A percentile compares a stretch with the other conserved stretches of the same genome.
Evolutionary conservation across 345 rosid genomes (phyloP).

Genomic region (Adansonia digitata): DNA sequence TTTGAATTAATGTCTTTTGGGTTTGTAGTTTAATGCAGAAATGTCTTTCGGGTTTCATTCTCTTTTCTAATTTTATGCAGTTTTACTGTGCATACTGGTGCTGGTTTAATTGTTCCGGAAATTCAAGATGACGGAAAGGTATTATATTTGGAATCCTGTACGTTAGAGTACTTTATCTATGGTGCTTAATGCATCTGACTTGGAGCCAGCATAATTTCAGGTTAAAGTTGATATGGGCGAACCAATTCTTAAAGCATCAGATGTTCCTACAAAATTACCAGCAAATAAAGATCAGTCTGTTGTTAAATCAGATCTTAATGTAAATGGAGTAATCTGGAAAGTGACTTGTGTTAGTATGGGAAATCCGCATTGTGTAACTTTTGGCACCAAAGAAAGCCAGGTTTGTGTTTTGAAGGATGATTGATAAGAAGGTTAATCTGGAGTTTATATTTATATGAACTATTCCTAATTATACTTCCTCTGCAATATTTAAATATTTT

Average conservation of each 20-base stretch:
- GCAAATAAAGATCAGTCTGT: conserved; percentile 60
- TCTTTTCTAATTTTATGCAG: conserved; percentile 28
- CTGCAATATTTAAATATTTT: not conserved
- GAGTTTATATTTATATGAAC: not conserved
- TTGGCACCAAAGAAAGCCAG: conserved; percentile 58
- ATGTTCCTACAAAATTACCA: conserved; percentile 70
- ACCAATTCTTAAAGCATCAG: conserved; percentile 74
- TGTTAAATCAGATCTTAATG: conserved; percentile 56
- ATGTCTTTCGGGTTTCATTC: not conserved
- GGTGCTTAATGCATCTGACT: conserved; percentile 15
- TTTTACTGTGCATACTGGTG: conserved; percentile 83
- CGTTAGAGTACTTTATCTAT: not conserved
- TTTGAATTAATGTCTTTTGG: not conserved
- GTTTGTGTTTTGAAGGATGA: conserved; percentile 31
- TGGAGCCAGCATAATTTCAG: conserved; percentile 24
- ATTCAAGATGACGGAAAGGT: conserved; percentile 78
- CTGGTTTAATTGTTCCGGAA: conserved; percentile 92
- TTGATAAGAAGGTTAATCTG: not conserved
- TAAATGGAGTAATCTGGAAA: conserved; percentile 82
- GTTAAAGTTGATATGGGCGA: conserved; percentile 96
- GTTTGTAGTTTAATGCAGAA: not conserved
- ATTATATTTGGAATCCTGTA: conserved; percentile 4
- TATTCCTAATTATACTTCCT: not conserved
- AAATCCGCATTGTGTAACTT: conserved; percentile 91
- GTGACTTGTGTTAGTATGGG: conserved; percentile 99